Evolutionary conservation across 495 filamentous ascomycete genomes (phyloP).

Genomic region (Penicillium mononematosum): DNA sequence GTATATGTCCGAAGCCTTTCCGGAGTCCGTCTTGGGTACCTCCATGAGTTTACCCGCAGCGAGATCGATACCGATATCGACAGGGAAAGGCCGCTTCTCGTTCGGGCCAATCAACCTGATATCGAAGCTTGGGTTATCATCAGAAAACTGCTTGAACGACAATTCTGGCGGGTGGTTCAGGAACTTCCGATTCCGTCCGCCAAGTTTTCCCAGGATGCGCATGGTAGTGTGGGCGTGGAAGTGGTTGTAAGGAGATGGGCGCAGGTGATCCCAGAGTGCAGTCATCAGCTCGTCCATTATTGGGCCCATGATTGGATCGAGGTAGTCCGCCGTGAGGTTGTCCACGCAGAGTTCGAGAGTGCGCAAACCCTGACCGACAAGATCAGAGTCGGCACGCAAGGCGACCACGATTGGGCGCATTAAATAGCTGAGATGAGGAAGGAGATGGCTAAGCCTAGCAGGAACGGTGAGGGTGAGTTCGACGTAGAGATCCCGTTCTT

Average conservation of each 20-base stretch:
- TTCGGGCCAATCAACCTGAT: conserved; percentile 84
- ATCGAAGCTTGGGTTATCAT: conserved; percentile 83
- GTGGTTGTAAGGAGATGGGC: conserved; percentile 89
- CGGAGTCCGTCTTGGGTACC: conserved; percentile 58
- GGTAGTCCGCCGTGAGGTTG: conserved; percentile 94
- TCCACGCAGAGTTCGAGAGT: conserved; percentile 97
- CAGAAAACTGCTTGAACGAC: conserved; percentile 76
- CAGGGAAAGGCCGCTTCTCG: conserved; percentile 82
- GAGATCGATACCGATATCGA: conserved; percentile 79
- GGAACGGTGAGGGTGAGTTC: conserved; percentile 96
- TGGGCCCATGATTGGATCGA: conserved; percentile 98
- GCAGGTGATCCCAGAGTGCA: conserved; percentile 90
- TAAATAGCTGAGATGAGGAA: conserved; percentile 94
- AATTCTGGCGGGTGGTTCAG: conserved; percentile 82
- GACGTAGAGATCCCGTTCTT: conserved; percentile 93
- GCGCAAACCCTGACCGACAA: conserved; percentile 89
- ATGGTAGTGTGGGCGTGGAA: conserved; percentile 97
- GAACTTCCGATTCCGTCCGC: conserved; percentile 92
- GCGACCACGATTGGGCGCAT: conserved; percentile 98
- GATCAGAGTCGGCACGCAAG: conserved; percentile 82
- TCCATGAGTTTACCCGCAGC: conserved; percentile 86
- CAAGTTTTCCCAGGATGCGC: conserved; percentile 96
- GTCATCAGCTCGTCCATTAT: conserved; percentile 99
- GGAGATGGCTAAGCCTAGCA: conserved; percentile 86
- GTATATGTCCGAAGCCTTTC: conserved; percentile 73